Percentiles rank a stretch among this genome's conserved stretches.
phyloP scores from a whole-genome alignment of 441 rosid genomes.

The Eutrema salsugineum region DNA sequence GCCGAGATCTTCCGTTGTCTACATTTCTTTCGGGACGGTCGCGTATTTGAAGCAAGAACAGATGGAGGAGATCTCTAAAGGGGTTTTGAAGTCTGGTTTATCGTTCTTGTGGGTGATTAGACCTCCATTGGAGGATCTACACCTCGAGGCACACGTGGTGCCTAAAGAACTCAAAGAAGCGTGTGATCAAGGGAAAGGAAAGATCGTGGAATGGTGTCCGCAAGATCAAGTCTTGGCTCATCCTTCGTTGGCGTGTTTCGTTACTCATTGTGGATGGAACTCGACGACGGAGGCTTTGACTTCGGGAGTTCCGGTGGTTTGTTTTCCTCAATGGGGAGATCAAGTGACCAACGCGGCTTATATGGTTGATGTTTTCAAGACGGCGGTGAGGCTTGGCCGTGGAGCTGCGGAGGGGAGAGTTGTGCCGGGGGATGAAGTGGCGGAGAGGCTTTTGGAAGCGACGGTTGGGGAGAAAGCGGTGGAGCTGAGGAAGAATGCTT shows the following conservation, averaged over 20 bases:
- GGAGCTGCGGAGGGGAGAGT: background rate
- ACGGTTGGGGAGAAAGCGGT: background rate
- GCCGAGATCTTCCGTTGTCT: conserved; percentile 19
- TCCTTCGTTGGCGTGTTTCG: conserved; percentile 30
- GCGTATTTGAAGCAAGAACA: conserved; percentile 9
- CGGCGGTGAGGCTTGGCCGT: background rate
- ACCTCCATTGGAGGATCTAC: background rate
- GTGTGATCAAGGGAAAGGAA: background rate
- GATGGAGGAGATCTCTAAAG: conserved; percentile 25
- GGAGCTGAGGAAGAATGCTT: background rate
- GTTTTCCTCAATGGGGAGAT: background rate
- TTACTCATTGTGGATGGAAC: conserved; percentile 39
- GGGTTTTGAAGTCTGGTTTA: conserved; percentile 9
- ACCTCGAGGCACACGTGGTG: background rate
- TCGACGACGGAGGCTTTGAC: conserved; percentile 12
- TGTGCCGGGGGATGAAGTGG: background rate
- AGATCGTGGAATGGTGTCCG: conserved; percentile 33
- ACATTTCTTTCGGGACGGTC: conserved; percentile 32
- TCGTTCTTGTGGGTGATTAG: conserved; percentile 36
- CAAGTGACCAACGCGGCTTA: background rate
- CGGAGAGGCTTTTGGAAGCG: background rate
- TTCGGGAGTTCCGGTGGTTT: background rate
- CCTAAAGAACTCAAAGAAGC: background rate
- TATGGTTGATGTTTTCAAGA: background rate
- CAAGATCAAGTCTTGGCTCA: conserved; percentile 35